Percentiles rank a stretch among this genome's conserved stretches.
Evolutionary conservation across 768 basidiomycete genomes (phyloP).

Genomic region (Pleurotus pulmonarius): DNA sequence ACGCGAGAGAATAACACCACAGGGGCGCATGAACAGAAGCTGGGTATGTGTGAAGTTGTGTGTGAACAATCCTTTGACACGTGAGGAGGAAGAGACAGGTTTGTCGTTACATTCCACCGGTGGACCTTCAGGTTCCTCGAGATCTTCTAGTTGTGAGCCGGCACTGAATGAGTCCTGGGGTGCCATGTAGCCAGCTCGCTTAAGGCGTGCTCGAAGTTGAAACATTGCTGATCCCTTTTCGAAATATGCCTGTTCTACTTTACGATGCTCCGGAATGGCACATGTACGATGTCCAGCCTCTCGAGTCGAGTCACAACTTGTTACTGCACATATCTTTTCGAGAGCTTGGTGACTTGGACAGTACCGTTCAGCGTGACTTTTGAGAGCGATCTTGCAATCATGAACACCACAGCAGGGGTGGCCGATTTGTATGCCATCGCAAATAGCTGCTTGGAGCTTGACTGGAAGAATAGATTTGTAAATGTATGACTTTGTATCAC

Average conservation of each 20-base stretch:
- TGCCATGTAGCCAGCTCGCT: constrained; percentile 3
- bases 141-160: no score
- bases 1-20: constrained; percentile 20
- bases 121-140: no score
- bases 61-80: background rate
- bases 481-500: background rate
- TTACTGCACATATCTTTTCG: constrained; percentile 9
- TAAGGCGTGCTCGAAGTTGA: constrained; percentile 9
- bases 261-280: constrained; percentile 5
- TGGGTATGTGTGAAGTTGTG: constrained; percentile 18
- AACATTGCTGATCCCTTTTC: constrained; percentile 9
- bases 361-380: constrained; percentile 4
- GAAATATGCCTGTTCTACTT: constrained; percentile 8
- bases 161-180: no score
- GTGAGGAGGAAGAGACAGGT: background rate
- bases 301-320: constrained; percentile 4
- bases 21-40: constrained; percentile 16
- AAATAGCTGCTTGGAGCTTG: constrained; percentile 4
- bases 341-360: constrained; percentile 6
- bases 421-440: constrained; percentile 12
- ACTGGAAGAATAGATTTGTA: background rate
- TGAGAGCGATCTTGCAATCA: constrained; percentile 10
- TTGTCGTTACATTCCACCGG: background rate
- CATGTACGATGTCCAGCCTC: constrained; percentile 8
- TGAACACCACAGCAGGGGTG: constrained; percentile 12